Percentiles rank a stretch among this genome's conserved stretches.
These are phyloP conservation scores for Haematococcus lacustris DNA, from an alignment of 139 green algal genomes.

Conservation along the genomic window DNA sequence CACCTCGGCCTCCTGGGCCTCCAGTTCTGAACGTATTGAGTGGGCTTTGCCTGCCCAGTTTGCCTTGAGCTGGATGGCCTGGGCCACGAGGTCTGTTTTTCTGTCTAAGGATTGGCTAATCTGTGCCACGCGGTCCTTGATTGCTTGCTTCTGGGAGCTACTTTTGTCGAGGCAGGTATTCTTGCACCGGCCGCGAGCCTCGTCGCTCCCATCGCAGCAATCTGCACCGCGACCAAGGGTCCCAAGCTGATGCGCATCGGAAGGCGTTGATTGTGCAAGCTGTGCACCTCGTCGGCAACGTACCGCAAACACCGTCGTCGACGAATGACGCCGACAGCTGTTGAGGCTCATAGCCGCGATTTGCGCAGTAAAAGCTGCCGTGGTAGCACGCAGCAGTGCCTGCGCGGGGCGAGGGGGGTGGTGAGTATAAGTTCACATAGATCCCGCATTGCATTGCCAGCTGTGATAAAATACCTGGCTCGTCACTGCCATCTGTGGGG, in stretches of 20 bases:
- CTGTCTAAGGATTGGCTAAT: constrained; percentile 20
- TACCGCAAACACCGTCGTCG: constrained; percentile 91
- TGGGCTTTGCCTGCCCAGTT: too few species aligned
- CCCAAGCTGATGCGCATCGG: background rate
- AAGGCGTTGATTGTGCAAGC: background rate
- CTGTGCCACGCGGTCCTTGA: constrained; percentile 34
- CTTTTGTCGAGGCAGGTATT: constrained; percentile 72
- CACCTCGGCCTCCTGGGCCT: constrained; percentile 19
- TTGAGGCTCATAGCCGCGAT: constrained; percentile 58
- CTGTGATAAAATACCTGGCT: constrained; percentile 87
- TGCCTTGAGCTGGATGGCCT: constrained; percentile 13
- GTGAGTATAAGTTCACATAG: too few species aligned
- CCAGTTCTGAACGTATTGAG: too few species aligned
- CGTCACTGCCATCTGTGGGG: constrained; percentile 77
- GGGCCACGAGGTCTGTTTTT: background rate
- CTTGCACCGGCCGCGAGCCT: constrained; percentile 58
- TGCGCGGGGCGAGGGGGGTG: too few species aligned
- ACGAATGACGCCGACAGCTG: constrained; percentile 73
- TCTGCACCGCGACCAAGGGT: constrained; percentile 41
- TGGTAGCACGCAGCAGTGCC: constrained; percentile 79
- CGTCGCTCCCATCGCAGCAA: constrained; percentile 89
- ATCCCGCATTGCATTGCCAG: too few species aligned
- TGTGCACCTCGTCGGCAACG: background rate
- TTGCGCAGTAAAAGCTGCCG: constrained; percentile 82
- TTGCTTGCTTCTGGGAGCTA: constrained; percentile 30